Percentiles rank a stretch among this genome's conserved stretches.
Evolutionary conservation across 2,329 filamentous ascomycete species (phyloP).

Genomic region (Colletotrichum tropicicola): DNA sequence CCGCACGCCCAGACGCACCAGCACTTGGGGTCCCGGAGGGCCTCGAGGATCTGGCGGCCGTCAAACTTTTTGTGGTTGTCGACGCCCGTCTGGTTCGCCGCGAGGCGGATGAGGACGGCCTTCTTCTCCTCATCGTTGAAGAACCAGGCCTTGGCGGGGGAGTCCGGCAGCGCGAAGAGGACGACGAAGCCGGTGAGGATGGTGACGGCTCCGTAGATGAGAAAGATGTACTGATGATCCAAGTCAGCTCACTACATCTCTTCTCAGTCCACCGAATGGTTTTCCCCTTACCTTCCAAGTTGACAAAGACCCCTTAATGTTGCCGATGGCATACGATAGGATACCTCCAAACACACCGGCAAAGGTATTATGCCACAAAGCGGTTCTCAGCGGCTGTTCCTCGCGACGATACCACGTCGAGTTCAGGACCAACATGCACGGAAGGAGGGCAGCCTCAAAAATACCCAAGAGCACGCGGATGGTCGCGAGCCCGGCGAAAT

Average conservation of each 20-base stretch:
- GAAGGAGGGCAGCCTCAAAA: constrained; percentile 44
- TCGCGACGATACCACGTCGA: constrained; percentile 55
- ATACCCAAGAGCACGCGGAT: constrained; percentile 34
- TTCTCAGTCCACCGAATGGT: neutral
- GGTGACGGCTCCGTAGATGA: constrained; percentile 69
- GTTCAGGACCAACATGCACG: constrained; percentile 57
- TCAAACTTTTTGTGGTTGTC: constrained; percentile 70
- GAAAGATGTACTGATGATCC: constrained; percentile 60
- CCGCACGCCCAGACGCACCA: constrained; percentile 70
- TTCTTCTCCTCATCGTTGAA: constrained; percentile 72
- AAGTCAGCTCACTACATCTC: constrained; percentile 30
- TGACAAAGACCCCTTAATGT: constrained; percentile 36
- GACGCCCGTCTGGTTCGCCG: constrained; percentile 79
- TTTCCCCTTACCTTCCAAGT: constrained; percentile 45
- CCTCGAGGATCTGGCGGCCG: constrained; percentile 64
- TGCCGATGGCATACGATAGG: constrained; percentile 53
- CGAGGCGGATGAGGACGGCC: constrained; percentile 75
- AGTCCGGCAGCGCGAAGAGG: constrained; percentile 65
- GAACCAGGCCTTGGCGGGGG: constrained; percentile 61
- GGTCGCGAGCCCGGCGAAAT: constrained; percentile 32
- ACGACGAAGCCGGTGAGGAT: constrained; percentile 66
- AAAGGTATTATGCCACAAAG: constrained; percentile 66
- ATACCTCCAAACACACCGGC: constrained; percentile 56
- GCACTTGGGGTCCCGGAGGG: constrained; percentile 57
- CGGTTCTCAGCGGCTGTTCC: constrained; percentile 72